A percentile compares a stretch with the other conserved stretches of the same genome.
Evolutionary conservation across 441 rosid species (phyloP).

Genomic region (Populus hybrid): DNA sequence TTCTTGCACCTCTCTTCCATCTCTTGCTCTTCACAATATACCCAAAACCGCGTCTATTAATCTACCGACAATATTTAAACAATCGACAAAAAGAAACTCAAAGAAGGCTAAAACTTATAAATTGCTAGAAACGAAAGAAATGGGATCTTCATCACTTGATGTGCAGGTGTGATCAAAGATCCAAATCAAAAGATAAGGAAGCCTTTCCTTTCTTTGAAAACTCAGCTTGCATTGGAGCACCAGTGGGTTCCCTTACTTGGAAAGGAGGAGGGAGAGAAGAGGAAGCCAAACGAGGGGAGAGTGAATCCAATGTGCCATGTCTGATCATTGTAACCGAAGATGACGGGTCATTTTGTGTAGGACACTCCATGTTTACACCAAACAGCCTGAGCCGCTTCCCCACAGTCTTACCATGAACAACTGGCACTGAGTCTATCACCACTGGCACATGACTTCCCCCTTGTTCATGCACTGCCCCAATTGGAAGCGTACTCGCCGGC

Average conservation of each 20-base stretch:
- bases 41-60: constrained; percentile 29
- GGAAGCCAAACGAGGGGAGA: constrained; percentile 33
- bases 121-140: constrained; percentile 17
- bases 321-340: constrained; percentile 7
- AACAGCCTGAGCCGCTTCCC: constrained; percentile 63
- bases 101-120: constrained; percentile 8
- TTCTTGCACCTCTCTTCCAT: constrained; percentile 16
- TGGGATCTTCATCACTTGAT: constrained; percentile 17
- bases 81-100: neutral
- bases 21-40: constrained; percentile 20
- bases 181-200: constrained; percentile 63
- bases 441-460: constrained; percentile 26
- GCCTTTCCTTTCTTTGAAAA: constrained; percentile 72
- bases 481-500: constrained; percentile 27
- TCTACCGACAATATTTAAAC: constrained; percentile 10
- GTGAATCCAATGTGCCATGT: constrained; percentile 34
- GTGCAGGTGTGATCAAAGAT: constrained; percentile 34
- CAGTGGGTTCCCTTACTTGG: constrained; percentile 20
- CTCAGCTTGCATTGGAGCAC: constrained; percentile 34
- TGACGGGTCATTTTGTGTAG: constrained; percentile 32
- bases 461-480: constrained; percentile 29
- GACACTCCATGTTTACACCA: constrained; percentile 73
- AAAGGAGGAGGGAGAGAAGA: constrained; percentile 20
- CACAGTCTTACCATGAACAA: constrained; percentile 50
- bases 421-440: constrained; percentile 61